These are phyloP conservation scores for Aspergillus quadricinctus DNA, from an alignment of 2,329 filamentous ascomycete species.

Conservation along the genomic window DNA sequence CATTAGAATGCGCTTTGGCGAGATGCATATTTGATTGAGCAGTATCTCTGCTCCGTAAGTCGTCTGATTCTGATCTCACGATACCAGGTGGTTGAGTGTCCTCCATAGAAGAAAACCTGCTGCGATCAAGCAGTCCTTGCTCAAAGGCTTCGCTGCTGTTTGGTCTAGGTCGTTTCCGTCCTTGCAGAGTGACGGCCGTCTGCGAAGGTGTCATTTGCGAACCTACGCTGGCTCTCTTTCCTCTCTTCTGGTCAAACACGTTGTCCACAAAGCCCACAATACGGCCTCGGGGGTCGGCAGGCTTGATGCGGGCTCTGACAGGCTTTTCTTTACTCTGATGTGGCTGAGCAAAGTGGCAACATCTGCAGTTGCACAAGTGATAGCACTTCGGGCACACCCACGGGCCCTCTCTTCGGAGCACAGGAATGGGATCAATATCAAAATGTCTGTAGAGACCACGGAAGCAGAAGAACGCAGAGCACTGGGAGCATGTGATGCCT, in stretches of 20 bases:
- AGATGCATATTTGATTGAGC: not conserved
- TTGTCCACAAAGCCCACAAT: constrained; percentile 35
- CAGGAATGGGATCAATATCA: constrained; percentile 27
- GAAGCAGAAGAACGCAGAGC: constrained; percentile 34
- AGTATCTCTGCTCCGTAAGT: not conserved
- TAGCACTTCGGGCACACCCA: constrained; percentile 34
- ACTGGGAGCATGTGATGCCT: constrained; percentile 28
- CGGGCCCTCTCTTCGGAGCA: constrained; percentile 24
- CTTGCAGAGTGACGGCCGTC: not conserved
- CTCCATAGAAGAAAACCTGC: not conserved
- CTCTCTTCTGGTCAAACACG: constrained; percentile 35
- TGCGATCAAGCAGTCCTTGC: not conserved
- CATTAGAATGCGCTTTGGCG: not conserved
- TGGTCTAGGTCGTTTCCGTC: constrained; percentile 7
- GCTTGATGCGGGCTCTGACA: constrained; percentile 28
- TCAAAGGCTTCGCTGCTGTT: not conserved
- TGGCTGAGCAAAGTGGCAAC: constrained; percentile 31
- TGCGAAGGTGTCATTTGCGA: constrained; percentile 4
- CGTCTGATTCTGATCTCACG: not conserved
- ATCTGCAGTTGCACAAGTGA: constrained; percentile 33
- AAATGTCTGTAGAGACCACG: constrained; percentile 35
- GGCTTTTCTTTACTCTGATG: constrained; percentile 33
- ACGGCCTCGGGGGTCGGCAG: constrained; percentile 29
- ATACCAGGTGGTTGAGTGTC: not conserved
- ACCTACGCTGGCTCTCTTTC: constrained; percentile 11